phyloP scores from a whole-genome alignment of 1,284 basidiomycete species.

The Papiliotrema terrestris region DNA sequence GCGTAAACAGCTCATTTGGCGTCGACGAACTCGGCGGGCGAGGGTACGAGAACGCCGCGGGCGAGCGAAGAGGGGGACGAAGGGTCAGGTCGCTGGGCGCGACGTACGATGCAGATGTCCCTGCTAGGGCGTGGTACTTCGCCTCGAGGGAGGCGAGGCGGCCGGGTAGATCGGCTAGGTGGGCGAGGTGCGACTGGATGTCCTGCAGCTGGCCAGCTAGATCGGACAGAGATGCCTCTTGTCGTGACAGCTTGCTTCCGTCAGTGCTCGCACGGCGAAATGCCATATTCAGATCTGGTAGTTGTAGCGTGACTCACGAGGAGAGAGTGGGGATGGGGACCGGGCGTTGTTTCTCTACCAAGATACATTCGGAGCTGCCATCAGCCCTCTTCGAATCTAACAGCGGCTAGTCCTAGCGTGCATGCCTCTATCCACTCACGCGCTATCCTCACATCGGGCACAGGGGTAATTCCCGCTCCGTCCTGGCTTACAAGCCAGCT shows the following conservation, averaged over 20 bases:
- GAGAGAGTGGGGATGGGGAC: constrained; percentile 1
- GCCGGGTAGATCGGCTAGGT: background rate
- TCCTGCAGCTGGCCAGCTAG: background rate
- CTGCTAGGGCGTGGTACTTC: background rate
- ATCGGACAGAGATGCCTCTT: background rate
- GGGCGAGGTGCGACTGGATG: background rate
- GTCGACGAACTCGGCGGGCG: too few relatives aligned
- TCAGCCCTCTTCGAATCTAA: background rate
- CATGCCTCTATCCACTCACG: too few relatives aligned
- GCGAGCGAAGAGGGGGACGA: too few relatives aligned
- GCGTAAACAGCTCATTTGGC: background rate
- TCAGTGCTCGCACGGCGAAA: background rate
- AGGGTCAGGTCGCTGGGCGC: background rate
- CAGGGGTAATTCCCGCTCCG: background rate
- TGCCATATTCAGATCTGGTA: background rate
- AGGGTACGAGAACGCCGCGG: too few relatives aligned
- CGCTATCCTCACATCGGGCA: background rate
- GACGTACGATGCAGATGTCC: background rate
- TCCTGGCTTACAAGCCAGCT: constrained; percentile 4
- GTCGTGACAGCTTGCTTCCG: constrained; percentile 1
- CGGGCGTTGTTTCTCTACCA: constrained; percentile 1
- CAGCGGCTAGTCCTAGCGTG: too few relatives aligned
- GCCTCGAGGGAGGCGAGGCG: background rate
- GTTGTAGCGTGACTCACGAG: background rate
- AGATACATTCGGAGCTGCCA: constrained; percentile 1